phyloP scores from a whole-genome alignment of 1,284 basidiomycete genomes.

The Thecaphora frezii region DNA sequence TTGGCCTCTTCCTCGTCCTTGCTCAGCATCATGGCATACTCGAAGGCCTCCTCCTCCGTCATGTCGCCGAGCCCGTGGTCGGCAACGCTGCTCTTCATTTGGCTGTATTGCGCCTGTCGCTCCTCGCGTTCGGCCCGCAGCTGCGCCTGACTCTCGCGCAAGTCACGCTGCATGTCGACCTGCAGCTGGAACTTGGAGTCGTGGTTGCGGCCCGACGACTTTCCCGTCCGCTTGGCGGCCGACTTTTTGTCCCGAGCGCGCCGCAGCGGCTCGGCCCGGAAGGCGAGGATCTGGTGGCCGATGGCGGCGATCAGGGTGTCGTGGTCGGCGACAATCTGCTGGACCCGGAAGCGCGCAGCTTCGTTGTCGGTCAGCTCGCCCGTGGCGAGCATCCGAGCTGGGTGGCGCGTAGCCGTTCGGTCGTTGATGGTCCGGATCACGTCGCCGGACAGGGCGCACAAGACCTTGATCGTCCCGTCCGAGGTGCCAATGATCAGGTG shows the following conservation, averaged over 20 bases:
- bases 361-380: constrained; percentile 60
- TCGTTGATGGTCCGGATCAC: constrained; percentile 54
- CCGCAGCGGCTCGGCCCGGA: constrained; percentile 67
- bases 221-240: constrained; percentile 13
- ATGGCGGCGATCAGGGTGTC: constrained; percentile 70
- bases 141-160: constrained; percentile 36
- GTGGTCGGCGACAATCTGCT: constrained; percentile 68
- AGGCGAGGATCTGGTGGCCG: constrained; percentile 70
- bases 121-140: constrained; percentile 70
- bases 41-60: constrained; percentile 74
- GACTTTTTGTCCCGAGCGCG: constrained; percentile 12
- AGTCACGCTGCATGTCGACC: constrained; percentile 46
- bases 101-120: constrained; percentile 64
- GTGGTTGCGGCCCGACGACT: constrained; percentile 11
- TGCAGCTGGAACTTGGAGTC: constrained; percentile 38
- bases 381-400: constrained; percentile 66
- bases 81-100: constrained; percentile 62
- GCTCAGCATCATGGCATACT: constrained; percentile 81
- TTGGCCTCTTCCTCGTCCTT: constrained; percentile 68
- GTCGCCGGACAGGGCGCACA: constrained; percentile 68
- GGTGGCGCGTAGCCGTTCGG: constrained; percentile 57
- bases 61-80: constrained; percentile 69
- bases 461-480: constrained; percentile 68
- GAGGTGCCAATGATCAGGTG: constrained; percentile 56
- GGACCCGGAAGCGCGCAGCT: constrained; percentile 65